Base-by-base conservation (phyloP, 1,284 basidiomycete genomes). In the Farysia itapuensis region DNA sequence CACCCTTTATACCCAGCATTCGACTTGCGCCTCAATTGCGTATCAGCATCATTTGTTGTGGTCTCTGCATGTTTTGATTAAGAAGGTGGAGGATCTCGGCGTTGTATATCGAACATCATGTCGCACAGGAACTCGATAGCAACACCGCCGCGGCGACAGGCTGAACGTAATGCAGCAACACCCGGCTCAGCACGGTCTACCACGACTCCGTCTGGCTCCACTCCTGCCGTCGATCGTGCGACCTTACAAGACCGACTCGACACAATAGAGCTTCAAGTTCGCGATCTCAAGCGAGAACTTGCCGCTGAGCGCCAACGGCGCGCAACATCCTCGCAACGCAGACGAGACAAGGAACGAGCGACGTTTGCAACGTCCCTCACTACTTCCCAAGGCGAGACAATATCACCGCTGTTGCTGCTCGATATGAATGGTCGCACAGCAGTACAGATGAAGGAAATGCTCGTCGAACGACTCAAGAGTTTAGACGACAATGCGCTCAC, bases 401-500 rank as follows among this genome's bases (percentile, higher is more conserved):
- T 18, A 13, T 11, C 26, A 9, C 9, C 9, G 11, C 26, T 28
- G 26, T 9, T 9, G 9, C 26, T 28, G 26, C 11, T n/a, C 11
- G 26, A n/a, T 11, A n/a, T n/a, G n/a, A 28, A n/a, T 14, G 25
- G 26, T 0, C 33, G 35, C 0, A 21, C 12, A 16, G 40, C 4
- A 4, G 14, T 4, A 2, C 23, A 9, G n/a, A 15, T 60, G 4
- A 32, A 39, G n/a, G 20, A 32, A n/a, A 20, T 19, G 13, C 16
- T 60, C 6, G 15, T 42, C 12, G 45, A 43, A 5, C 44, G 42
- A 35, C 15, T 60, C 24, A 24, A n/a, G 3, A 5, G 21, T 20
- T 36, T 60, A 29, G 57, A 60, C 31, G 57, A 60, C 30, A 48
- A 60, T 39, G 57, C 57, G 12, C 24, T 60, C 12, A 50, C 50